Conservation (phyloP, 2,329 filamentous ascomycete genomes). For the Cladosporium halotolerans region DNA sequence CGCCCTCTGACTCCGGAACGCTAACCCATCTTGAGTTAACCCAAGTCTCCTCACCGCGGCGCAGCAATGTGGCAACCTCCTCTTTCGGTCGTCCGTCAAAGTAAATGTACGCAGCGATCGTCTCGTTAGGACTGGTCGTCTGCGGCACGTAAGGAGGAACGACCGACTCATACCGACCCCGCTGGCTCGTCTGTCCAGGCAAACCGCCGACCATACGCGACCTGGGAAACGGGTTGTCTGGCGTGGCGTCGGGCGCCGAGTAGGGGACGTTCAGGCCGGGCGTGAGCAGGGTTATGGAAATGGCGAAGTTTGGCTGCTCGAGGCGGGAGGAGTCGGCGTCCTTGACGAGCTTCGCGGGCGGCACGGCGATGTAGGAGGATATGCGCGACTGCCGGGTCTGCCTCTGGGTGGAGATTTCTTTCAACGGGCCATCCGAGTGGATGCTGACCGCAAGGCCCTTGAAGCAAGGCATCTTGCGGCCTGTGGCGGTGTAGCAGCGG, state of each 20-base stretch:
- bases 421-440: slow-evolving; percentile 72
- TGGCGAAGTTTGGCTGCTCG: slow-evolving; percentile 92
- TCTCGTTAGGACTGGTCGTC: slow-evolving; percentile 90
- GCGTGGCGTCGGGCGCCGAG: slow-evolving; percentile 74
- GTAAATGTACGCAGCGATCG: slow-evolving; percentile 97
- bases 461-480: slow-evolving; percentile 77
- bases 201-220: slow-evolving; percentile 74
- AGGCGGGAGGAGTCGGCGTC: slow-evolving; percentile 65
- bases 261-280: slow-evolving; percentile 86
- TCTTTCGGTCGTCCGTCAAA: slow-evolving; percentile 94
- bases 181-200: slow-evolving; percentile 47
- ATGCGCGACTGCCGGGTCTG: slow-evolving; percentile 87
- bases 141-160: slow-evolving; percentile 84
- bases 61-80: slow-evolving; percentile 87
- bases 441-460: slow-evolving; percentile 98
- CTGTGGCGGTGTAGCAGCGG: slow-evolving; percentile 10
- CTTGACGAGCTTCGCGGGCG: slow-evolving; percentile 68
- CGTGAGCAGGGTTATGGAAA: slow-evolving; percentile 92
- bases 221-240: slow-evolving; percentile 71
- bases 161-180: slow-evolving; percentile 49
- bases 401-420: slow-evolving; percentile 91
- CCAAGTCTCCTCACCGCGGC: slow-evolving; percentile 96
- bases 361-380: slow-evolving; percentile 94
- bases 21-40: slow-evolving; percentile 98
- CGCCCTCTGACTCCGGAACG: slow-evolving; percentile 82